Conservation (phyloP, 2,329 filamentous ascomycete species). For the Colletotrichum sp. region DNA sequence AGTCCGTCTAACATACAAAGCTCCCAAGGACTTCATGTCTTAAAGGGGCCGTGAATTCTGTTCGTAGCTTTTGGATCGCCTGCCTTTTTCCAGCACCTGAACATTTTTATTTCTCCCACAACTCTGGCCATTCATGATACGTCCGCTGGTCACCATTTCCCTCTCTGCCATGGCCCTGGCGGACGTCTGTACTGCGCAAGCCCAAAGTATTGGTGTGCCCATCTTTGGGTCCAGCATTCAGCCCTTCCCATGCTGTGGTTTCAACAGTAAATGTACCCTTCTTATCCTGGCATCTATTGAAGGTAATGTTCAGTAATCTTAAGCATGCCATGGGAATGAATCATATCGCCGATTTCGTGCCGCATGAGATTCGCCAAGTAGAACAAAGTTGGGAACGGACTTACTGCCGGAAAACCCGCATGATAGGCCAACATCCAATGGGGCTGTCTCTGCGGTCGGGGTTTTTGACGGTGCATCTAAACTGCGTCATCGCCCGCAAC, state of each 20-base stretch:
- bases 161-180: background rate
- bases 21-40: background rate
- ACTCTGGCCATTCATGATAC: slow-evolving; percentile 12
- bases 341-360: background rate
- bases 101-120: slow-evolving; percentile 4
- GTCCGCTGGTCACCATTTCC: background rate
- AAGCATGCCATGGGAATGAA: background rate
- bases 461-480: slow-evolving; percentile 60
- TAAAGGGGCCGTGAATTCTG: background rate
- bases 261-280: slow-evolving; percentile 65
- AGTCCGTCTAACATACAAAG: background rate
- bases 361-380: background rate
- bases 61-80: background rate
- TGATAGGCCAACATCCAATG: slow-evolving; percentile 62
- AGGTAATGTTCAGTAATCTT: slow-evolving; percentile 14
- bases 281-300: slow-evolving; percentile 60
- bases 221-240: background rate
- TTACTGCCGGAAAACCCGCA: slow-evolving; percentile 66
- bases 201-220: background rate
- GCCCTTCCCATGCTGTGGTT: slow-evolving; percentile 67
- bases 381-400: slow-evolving; percentile 25
- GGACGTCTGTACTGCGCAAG: background rate
- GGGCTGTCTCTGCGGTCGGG: slow-evolving; percentile 50
- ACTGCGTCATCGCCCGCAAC: slow-evolving; percentile 65
- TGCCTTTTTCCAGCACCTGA: background rate